Percentiles rank a stretch among this genome's conserved stretches.
phyloP scores from a whole-genome alignment of 495 filamentous ascomycete genomes.

The Xylona heveae region DNA sequence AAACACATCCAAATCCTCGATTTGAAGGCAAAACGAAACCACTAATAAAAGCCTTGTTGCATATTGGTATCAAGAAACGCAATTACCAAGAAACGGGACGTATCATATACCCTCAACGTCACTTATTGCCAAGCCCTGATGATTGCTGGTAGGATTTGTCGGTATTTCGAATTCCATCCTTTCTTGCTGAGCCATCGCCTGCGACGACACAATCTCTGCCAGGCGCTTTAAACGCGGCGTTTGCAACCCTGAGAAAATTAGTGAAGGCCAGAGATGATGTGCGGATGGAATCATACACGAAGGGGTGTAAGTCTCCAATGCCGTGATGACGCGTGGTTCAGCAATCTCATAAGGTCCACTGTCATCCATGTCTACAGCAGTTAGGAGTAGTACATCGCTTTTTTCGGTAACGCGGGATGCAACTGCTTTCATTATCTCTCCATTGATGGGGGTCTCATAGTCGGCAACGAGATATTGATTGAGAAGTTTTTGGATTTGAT shows the following conservation, averaged over 20 bases:
- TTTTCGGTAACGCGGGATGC: conserved; percentile 95
- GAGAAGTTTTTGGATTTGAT: conserved; percentile 95
- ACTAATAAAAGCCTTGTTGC: no score
- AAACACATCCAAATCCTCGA: no score
- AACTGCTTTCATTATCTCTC: conserved; percentile 99
- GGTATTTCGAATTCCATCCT: conserved; percentile 39
- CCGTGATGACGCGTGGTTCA: conserved; percentile 86
- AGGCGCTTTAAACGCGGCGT: conserved; percentile 82
- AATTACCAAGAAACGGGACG: not conserved
- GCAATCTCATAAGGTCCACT: conserved; percentile 99
- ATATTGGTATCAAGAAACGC: no score
- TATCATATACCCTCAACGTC: conserved; percentile 8
- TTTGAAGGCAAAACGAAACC: not conserved
- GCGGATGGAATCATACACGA: conserved; percentile 43
- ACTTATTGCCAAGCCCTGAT: conserved; percentile 10
- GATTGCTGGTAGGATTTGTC: conserved; percentile 4
- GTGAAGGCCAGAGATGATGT: conserved; percentile 7
- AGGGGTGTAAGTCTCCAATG: conserved; percentile 92
- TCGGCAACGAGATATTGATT: conserved; percentile 98
- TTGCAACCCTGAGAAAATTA: conserved; percentile 56
- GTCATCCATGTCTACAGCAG: conserved; percentile 97
- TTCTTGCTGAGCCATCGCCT: conserved; percentile 86
- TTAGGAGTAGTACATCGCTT: conserved; percentile 81
- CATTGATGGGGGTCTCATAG: conserved; percentile 98
- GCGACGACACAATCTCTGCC: conserved; percentile 90